These are phyloP conservation scores for Phytopythium montanum DNA, from an alignment of 352 stramenopile genomes.

Conservation along the genomic window DNA sequence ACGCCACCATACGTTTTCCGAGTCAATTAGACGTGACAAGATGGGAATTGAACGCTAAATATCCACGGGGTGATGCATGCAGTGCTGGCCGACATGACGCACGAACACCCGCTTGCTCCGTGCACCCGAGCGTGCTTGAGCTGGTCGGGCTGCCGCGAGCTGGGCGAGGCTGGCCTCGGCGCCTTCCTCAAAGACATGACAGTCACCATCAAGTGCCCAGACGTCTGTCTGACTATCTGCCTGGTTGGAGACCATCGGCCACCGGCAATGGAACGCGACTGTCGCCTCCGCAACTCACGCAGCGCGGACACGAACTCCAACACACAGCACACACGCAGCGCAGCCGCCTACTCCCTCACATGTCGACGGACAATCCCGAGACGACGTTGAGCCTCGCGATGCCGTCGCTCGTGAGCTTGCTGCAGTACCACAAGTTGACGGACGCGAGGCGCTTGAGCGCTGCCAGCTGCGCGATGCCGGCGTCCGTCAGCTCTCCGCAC, in stretches of 20 bases:
- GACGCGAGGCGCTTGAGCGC: slow-evolving; percentile 44
- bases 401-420: slow-evolving; percentile 53
- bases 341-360: neutral
- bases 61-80: no score
- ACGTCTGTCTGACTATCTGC: slow-evolving; percentile 28
- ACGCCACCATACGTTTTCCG: no score
- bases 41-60: no score
- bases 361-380: slow-evolving; percentile 42
- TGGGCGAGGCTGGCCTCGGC: slow-evolving; percentile 59
- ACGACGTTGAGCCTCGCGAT: slow-evolving; percentile 49
- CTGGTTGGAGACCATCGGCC: neutral
- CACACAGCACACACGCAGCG: no score
- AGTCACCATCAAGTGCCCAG: slow-evolving; percentile 52
- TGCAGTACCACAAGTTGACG: slow-evolving; percentile 83
- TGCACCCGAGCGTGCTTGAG: no score
- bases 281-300: neutral
- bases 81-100: no score
- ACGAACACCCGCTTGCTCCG: no score
- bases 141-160: no score
- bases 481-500: slow-evolving; percentile 66
- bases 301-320: neutral
- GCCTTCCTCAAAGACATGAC: slow-evolving; percentile 77
- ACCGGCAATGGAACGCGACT: neutral
- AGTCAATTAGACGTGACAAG: no score
- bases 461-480: slow-evolving; percentile 41